These are phyloP conservation scores for Solanum pennellii DNA, from an alignment of 257 asterid genomes.

Conservation along the genomic window DNA sequence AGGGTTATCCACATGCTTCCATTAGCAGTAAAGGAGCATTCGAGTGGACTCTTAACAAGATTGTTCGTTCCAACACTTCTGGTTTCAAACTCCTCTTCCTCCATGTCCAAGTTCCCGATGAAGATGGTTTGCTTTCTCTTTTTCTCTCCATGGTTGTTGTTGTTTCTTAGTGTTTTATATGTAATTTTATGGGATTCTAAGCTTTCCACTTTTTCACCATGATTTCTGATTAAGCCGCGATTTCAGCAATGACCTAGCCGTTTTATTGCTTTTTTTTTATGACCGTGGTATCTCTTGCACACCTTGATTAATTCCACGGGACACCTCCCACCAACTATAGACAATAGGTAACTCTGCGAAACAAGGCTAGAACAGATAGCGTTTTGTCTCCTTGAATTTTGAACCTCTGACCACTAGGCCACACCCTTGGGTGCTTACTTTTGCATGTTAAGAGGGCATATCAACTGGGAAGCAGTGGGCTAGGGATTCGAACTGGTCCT, in stretches of 20 bases:
- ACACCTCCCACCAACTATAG: background rate
- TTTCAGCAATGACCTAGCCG: background rate
- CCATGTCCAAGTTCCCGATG: conserved; percentile 82
- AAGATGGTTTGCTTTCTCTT: conserved; percentile 36
- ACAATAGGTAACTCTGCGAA: background rate
- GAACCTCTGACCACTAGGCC: background rate
- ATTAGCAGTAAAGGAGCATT: conserved; percentile 80
- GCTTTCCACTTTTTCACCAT: background rate
- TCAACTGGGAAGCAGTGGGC: background rate
- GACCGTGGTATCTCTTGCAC: no score
- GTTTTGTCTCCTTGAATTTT: background rate
- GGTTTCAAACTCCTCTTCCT: conserved; percentile 57
- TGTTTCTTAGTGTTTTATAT: background rate
- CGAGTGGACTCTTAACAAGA: conserved; percentile 70
- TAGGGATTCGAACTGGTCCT: background rate
- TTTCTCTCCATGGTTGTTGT: background rate
- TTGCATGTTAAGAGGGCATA: background rate
- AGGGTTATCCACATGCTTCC: conserved; percentile 80
- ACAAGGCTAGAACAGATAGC: background rate
- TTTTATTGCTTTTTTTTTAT: background rate
- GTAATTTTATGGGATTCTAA: background rate
- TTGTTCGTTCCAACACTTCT: conserved; percentile 55
- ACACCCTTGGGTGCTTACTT: background rate
- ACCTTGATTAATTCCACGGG: no score
- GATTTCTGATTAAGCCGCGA: background rate